A percentile compares a stretch with the other conserved stretches of the same genome.
These are phyloP conservation scores for Mycena pura DNA, from an alignment of 768 basidiomycete species.

Conservation along the genomic window DNA sequence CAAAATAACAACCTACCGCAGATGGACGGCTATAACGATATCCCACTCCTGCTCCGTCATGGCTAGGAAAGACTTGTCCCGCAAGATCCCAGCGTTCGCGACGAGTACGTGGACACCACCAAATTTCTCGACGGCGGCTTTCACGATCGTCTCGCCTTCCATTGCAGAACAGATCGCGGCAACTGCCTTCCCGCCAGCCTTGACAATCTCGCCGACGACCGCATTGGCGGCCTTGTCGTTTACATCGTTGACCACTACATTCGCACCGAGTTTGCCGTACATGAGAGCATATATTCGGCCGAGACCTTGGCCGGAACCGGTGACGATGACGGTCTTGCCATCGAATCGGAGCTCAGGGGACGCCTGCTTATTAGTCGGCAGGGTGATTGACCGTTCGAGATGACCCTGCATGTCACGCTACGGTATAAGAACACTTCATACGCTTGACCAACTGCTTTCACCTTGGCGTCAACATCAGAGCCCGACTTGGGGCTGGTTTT, in stretches of 20 bases:
- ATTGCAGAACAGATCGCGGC: conserved; percentile 88
- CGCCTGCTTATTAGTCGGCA: conserved; percentile 73
- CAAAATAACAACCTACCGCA: conserved; percentile 51
- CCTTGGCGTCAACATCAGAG: conserved; percentile 66
- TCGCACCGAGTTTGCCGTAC: conserved; percentile 93
- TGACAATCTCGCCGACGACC: conserved; percentile 87
- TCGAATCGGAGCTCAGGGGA: conserved; percentile 80
- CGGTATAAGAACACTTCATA: too few relatives aligned
- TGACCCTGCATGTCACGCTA: too few relatives aligned
- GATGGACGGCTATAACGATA: conserved; percentile 84
- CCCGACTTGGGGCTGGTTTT: conserved; percentile 66
- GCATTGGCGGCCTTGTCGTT: conserved; percentile 82
- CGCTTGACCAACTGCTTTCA: too few relatives aligned
- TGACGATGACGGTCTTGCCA: conserved; percentile 91
- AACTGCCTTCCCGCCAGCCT: conserved; percentile 88
- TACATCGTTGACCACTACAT: conserved; percentile 96
- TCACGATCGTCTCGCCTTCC: conserved; percentile 89
- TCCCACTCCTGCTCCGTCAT: conserved; percentile 97
- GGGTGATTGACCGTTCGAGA: conserved; percentile 66
- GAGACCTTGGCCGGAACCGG: conserved; percentile 94
- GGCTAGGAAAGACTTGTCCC: conserved; percentile 90
- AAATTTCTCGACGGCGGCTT: conserved; percentile 85
- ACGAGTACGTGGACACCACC: conserved; percentile 87
- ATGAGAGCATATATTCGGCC: conserved; percentile 92
- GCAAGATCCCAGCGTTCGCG: conserved; percentile 92